Evolutionary conservation across 352 stramenopile species (phyloP), one percentile per base, ranked within the genome.

Genomic region (Phytophthora quininea): DNA sequence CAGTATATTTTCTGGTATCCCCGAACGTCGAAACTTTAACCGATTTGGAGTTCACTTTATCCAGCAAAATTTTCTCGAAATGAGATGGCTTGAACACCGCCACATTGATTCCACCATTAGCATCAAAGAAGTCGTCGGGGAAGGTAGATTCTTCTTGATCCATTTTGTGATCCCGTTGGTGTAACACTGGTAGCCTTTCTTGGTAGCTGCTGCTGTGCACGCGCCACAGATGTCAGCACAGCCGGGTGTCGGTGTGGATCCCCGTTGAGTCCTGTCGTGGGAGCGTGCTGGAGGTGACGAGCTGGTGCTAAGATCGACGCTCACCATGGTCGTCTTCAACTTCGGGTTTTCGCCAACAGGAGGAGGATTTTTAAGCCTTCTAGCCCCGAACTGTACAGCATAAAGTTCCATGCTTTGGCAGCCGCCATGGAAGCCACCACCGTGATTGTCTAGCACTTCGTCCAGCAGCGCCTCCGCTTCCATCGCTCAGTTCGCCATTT

Each of bases 21-120:
- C 45, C 14, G 45, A 51, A 19, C 24, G 45, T 51, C 45, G 45
- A 45, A 4, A 56, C 33, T 29, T 56, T 56, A 56, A 56, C 30
- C 30, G 50, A n/a, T 14, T 45, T 42, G 42, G 30, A 32, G 50
- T 56, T 56, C 50, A 56, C 43, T 3, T 45, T 56, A 3, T 45
- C 33, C 1, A 56, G 14, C 3, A 45, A 46, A 56, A 56, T 24
- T n/a, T 10, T 19, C 24, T 51, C 45, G 19, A 51, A 51, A 19
- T 51, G 45, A 10, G 45, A 19, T 9, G 45, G 24, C n/a, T 9
- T 51, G 19, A 51, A 51, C 7, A 51, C 45, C 9, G 9, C 14
- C 45, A 51, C 45, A 51, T 51, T 30, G 19, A 51, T 51, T 51
- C 45, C 45, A 19, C 45, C 45, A n/a, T 51, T 19, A 10, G 6